These are phyloP conservation scores for Eutrema japonicum DNA, from an alignment of 345 rosid species.

Conservation along the genomic window DNA sequence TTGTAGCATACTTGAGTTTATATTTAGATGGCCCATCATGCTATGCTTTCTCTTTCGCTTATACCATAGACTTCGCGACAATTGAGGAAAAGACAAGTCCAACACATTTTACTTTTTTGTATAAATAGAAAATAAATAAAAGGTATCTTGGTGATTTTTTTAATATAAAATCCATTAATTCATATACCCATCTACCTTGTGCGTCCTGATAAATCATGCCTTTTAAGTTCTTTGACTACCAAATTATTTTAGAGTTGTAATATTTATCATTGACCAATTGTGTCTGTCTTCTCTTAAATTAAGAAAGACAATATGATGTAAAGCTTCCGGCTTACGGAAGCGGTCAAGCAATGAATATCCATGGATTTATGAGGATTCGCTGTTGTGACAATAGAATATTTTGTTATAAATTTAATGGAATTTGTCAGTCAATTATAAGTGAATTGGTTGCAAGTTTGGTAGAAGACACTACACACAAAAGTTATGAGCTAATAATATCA, in stretches of 20 bases:
- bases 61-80: slow-evolving; percentile 37
- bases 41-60: slow-evolving; percentile 30
- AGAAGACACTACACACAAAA: not conserved
- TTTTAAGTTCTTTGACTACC: slow-evolving; percentile 40
- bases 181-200: slow-evolving; percentile 15
- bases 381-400: not conserved
- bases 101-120: slow-evolving; percentile 13
- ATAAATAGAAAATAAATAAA: not conserved
- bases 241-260: slow-evolving; percentile 28
- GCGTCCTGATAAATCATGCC: slow-evolving; percentile 33
- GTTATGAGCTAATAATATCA: not conserved
- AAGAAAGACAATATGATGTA: slow-evolving; percentile 27
- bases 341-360: slow-evolving; percentile 20
- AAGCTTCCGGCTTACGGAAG: slow-evolving; percentile 19
- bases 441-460: not conserved
- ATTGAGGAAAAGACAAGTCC: slow-evolving; percentile 38
- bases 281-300: slow-evolving; percentile 23
- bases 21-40: slow-evolving; percentile 33
- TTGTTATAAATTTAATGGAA: not conserved
- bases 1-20: slow-evolving; percentile 40
- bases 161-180: not conserved
- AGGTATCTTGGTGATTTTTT: not conserved
- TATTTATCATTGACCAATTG: slow-evolving; percentile 32
- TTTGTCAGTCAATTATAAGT: not conserved
- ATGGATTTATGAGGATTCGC: not conserved